Evolutionary conservation across 164 flowering plant species (phyloP).

Genomic region (Umbilicus rupestris): DNA sequence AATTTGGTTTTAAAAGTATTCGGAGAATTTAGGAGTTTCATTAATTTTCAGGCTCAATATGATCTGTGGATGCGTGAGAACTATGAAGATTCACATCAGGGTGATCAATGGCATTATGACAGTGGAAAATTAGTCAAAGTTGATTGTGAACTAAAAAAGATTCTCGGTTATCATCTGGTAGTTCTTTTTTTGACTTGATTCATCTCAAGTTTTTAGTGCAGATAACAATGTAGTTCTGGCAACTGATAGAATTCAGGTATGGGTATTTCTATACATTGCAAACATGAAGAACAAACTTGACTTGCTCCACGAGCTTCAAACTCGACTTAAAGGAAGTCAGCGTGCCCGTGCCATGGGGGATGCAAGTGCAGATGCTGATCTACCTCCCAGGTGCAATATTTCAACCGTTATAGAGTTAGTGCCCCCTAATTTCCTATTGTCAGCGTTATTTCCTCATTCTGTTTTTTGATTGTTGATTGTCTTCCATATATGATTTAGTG

Average conservation of each 20-base stretch:
- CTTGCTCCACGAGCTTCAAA: conserved; percentile 49
- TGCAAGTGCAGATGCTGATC: conserved; percentile 77
- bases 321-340: conserved; percentile 82
- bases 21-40: too few relatives aligned
- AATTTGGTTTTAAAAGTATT: too few relatives aligned
- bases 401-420: not conserved
- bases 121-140: not conserved
- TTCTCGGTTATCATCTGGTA: too few relatives aligned
- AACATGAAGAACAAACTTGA: conserved; percentile 63
- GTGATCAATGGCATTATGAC: not conserved
- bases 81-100: not conserved
- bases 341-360: conserved; percentile 83
- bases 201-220: not conserved
- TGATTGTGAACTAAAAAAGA: not conserved
- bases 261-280: conserved; percentile 64
- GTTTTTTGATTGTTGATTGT: not conserved
- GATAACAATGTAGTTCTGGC: not conserved
- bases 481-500: conserved; percentile 31
- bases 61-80: not conserved
- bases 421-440: not conserved
- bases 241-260: not conserved
- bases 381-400: conserved; percentile 49
- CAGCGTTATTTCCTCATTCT: not conserved
- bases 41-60: too few relatives aligned
- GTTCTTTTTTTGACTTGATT: not conserved